A percentile compares a stretch with the other conserved stretches of the same genome.
Conservation (phyloP, 2,329 filamentous ascomycete species). For the Fusarium buxicola region DNA sequence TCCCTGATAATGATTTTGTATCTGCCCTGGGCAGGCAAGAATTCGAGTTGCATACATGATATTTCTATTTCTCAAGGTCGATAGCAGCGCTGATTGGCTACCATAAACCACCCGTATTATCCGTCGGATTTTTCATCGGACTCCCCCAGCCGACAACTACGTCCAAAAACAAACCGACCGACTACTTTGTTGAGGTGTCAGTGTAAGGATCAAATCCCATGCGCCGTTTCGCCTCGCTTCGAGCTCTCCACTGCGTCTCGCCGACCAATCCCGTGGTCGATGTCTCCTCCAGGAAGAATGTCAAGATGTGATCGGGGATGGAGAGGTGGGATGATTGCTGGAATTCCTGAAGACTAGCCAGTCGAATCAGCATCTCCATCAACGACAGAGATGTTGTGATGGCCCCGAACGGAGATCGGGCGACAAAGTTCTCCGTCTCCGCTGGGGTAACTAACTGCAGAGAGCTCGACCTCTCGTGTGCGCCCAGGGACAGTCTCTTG, state of each 20-base stretch:
- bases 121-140: slow-evolving; percentile 13
- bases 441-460: slow-evolving; percentile 17
- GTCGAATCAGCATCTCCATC: slow-evolving; percentile 87
- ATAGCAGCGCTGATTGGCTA: background rate
- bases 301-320: slow-evolving; percentile 88
- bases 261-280: slow-evolving; percentile 64
- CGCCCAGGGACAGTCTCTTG: slow-evolving; percentile 53
- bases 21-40: too few relatives aligned
- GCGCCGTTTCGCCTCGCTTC: slow-evolving; percentile 59
- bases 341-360: slow-evolving; percentile 90
- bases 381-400: slow-evolving; percentile 74
- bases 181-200: slow-evolving; percentile 53
- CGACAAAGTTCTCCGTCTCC: slow-evolving; percentile 47
- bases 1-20: too few relatives aligned
- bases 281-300: slow-evolving; percentile 81
- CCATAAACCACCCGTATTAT: slow-evolving; percentile 11
- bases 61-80: too few relatives aligned
- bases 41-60: too few relatives aligned
- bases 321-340: slow-evolving; percentile 90
- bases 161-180: background rate
- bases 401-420: slow-evolving; percentile 62
- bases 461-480: slow-evolving; percentile 15
- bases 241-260: slow-evolving; percentile 57
- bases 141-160: background rate
- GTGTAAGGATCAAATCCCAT: slow-evolving; percentile 69